Conservation (phyloP, 2,329 filamentous ascomycete genomes). For the Coleophoma crateriformis region DNA sequence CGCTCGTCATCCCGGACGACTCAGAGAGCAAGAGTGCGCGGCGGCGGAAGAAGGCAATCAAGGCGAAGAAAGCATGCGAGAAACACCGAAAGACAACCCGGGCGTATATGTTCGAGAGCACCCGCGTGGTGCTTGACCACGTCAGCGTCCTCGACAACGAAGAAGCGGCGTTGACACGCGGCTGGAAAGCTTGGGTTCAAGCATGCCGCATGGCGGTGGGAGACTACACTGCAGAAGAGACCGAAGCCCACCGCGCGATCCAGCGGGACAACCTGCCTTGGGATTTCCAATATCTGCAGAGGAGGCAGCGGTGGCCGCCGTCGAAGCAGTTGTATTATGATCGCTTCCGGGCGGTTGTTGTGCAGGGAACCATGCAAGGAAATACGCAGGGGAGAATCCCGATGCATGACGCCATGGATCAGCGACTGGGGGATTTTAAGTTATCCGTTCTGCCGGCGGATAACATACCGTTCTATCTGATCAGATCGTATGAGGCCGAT, state of each 20-base stretch:
- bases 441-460: not conserved
- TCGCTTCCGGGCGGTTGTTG: constrained; percentile 6
- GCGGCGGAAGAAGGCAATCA: not conserved
- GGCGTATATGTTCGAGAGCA: constrained; percentile 6
- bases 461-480: not conserved
- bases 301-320: constrained; percentile 13
- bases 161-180: constrained; percentile 6
- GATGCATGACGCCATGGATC: not conserved
- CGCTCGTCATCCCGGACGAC: not conserved
- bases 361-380: not conserved
- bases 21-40: too few relatives aligned
- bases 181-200: constrained; percentile 10
- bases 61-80: not conserved
- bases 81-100: not conserved
- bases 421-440: not conserved
- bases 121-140: constrained; percentile 11
- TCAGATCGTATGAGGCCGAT: not conserved
- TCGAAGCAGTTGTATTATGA: constrained; percentile 16
- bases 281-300: not conserved
- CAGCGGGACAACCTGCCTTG: constrained; percentile 2
- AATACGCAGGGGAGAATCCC: not conserved
- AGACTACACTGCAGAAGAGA: not conserved
- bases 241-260: not conserved
- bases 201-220: not conserved
- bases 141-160: constrained; percentile 7